phyloP scores from a whole-genome alignment of 164 flowering plant species.

The Chloranthus sessilifolius region DNA sequence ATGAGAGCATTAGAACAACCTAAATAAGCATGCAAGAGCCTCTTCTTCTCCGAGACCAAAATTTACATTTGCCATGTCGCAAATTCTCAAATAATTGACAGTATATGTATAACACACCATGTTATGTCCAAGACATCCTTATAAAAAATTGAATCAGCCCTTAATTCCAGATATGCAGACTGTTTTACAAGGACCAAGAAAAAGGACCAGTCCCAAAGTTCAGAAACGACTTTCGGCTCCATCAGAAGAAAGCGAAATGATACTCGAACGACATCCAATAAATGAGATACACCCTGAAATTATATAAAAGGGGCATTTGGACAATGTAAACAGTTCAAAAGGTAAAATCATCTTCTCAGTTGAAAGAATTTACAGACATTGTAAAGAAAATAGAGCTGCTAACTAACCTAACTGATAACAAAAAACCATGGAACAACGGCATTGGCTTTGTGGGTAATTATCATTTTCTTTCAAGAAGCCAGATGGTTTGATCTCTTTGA shows the following conservation, averaged over 20 bases:
- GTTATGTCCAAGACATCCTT: conserved; percentile 41
- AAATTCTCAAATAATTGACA: conserved; percentile 41
- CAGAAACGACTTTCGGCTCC: conserved; percentile 51
- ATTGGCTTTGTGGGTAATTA: too few relatives aligned
- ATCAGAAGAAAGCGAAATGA: conserved; percentile 63
- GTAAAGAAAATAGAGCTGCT: too few relatives aligned
- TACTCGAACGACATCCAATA: conserved; percentile 37
- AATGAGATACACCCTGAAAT: conserved; percentile 28
- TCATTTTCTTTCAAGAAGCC: too few relatives aligned
- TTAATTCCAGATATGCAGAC: conserved; percentile 11
- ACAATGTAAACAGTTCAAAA: too few relatives aligned
- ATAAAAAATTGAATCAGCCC: conserved; percentile 5
- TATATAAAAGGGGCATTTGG: too few relatives aligned
- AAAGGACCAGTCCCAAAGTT: conserved; percentile 88
- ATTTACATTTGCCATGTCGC: conserved; percentile 32
- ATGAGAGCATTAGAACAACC: too few relatives aligned
- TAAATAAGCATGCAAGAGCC: conserved; percentile 43
- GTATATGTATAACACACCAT: conserved; percentile 71
- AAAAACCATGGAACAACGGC: too few relatives aligned
- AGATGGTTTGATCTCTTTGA: too few relatives aligned
- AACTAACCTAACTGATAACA: too few relatives aligned
- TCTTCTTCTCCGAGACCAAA: conserved; percentile 37
- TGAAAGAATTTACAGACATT: too few relatives aligned
- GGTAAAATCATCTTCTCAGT: too few relatives aligned
- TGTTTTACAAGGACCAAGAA: conserved; percentile 49